These are phyloP conservation scores for Fusarium multiceps DNA, from an alignment of 2,329 filamentous ascomycete species.

Conservation along the genomic window DNA sequence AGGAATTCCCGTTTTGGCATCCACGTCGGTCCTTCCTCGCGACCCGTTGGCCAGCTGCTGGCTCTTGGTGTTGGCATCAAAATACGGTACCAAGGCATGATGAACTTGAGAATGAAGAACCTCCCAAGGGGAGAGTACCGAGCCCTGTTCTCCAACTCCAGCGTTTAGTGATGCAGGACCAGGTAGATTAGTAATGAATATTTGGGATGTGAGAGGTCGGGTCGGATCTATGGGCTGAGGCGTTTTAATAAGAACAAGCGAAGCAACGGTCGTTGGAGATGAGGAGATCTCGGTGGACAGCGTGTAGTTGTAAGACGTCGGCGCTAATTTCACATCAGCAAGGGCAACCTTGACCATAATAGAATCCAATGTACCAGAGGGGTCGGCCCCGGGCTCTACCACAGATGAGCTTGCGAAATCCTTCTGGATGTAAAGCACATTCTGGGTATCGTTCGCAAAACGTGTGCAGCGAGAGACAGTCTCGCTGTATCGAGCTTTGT, in stretches of 20 bases:
- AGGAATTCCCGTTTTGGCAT: slow-evolving; percentile 93
- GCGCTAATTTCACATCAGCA: slow-evolving; percentile 48
- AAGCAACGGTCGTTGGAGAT: slow-evolving; percentile 82
- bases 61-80: slow-evolving; percentile 92
- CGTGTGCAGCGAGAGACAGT: slow-evolving; percentile 88
- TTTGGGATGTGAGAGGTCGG: slow-evolving; percentile 84
- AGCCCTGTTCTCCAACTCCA: slow-evolving; percentile 74
- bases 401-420: slow-evolving; percentile 70
- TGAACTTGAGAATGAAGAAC: slow-evolving; percentile 92
- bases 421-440: slow-evolving; percentile 91
- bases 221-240: slow-evolving; percentile 87
- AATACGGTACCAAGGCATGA: slow-evolving; percentile 92
- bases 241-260: slow-evolving; percentile 89
- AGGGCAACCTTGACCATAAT: not conserved
- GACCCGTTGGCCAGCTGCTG: slow-evolving; percentile 74
- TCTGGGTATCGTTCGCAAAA: slow-evolving; percentile 89
- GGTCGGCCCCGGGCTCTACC: slow-evolving; percentile 60
- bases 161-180: slow-evolving; percentile 78
- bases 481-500: slow-evolving; percentile 76
- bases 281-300: slow-evolving; percentile 85
- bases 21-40: slow-evolving; percentile 82
- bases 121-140: slow-evolving; percentile 86
- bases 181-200: slow-evolving; percentile 92
- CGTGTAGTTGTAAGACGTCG: slow-evolving; percentile 76
- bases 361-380: slow-evolving; percentile 54